Percentiles rank a stretch among this genome's conserved stretches.
Conservation (phyloP, 345 rosid genomes). For the Populus euphratica region DNA sequence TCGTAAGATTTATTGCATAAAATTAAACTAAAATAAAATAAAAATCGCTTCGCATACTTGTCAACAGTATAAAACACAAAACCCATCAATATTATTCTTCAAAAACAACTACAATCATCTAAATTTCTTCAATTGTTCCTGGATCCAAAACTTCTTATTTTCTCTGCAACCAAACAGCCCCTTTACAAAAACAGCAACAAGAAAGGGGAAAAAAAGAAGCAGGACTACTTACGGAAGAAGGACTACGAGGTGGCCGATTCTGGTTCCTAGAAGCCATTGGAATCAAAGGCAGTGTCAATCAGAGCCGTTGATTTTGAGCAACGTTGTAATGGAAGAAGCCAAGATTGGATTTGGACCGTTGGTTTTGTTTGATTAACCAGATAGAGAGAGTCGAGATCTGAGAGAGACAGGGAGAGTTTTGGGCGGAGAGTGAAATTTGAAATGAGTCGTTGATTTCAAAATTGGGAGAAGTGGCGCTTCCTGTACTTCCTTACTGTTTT, state of each 20-base stretch:
- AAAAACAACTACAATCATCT: too few species aligned
- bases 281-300: background rate
- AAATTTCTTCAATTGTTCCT: background rate
- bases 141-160: background rate
- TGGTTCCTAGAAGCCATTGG: conserved; percentile 68
- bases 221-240: conserved; percentile 46
- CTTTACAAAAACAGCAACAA: too few species aligned
- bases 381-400: background rate
- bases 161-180: conserved; percentile 1
- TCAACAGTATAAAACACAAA: background rate
- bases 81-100: background rate
- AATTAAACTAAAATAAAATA: too few species aligned
- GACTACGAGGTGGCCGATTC: conserved; percentile 76
- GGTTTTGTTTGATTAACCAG: background rate
- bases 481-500: background rate
- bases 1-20: too few species aligned
- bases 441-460: conserved; percentile 5
- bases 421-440: conserved; percentile 32
- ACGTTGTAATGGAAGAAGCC: background rate
- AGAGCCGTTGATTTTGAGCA: background rate
- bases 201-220: background rate
- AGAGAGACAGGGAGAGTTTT: conserved; percentile 10
- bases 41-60: background rate
- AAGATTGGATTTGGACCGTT: background rate
- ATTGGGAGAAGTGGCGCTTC: conserved; percentile 38